Base-by-base conservation (phyloP, 2,329 filamentous ascomycete genomes). In the Arachnomyces sp. region DNA sequence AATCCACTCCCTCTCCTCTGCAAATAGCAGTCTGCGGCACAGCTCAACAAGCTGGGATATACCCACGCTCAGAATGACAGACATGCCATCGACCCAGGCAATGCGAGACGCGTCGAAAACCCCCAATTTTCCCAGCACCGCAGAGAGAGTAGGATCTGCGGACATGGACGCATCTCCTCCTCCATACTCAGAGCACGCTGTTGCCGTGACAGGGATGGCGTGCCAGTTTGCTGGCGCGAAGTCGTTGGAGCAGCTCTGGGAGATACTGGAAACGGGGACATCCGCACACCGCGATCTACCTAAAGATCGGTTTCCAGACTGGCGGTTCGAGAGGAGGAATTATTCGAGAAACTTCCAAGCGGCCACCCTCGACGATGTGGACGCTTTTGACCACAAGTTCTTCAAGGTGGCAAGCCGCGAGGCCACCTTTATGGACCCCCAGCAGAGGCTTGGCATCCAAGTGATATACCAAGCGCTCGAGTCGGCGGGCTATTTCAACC, bases 211-310 rank as follows among this genome's bases (percentile, higher is more conserved):
- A n/a, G n/a, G n/a, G n/a, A n/a, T n/a, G n/a, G n/a, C n/a, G n/a
- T n/a, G n/a, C n/a, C n/a, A n/a, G n/a, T n/a, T n/a, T n/a, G n/a
- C n/a, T n/a, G n/a, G n/a, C n/a, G n/a, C n/a, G n/a, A n/a, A n/a
- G n/a, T n/a, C n/a, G n/a, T n/a, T n/a, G n/a, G 48, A 52, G 4
- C 56, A 56, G 14, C 52, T 65, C 31, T 64, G 61, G 61, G 43
- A 58, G 1, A 38, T 66, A 7, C 39, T 56, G 3, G 48, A 46
- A 8, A 31, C 38, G 0, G 55, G 54, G 3, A 2, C 48, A 16
- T 56, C 54, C 0, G 46, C 51, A 29, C 52, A 55, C 29, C 17
- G 18, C 0, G 44, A 52, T 31, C 37, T 58, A 16, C 48, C 52
- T 0, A 12, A 30, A 2, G 43, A 47, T 2, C 46, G 53, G 33